These are phyloP conservation scores for Fusarium sp. DNA, from an alignment of 2,329 filamentous ascomycete genomes.

Conservation along the genomic window DNA sequence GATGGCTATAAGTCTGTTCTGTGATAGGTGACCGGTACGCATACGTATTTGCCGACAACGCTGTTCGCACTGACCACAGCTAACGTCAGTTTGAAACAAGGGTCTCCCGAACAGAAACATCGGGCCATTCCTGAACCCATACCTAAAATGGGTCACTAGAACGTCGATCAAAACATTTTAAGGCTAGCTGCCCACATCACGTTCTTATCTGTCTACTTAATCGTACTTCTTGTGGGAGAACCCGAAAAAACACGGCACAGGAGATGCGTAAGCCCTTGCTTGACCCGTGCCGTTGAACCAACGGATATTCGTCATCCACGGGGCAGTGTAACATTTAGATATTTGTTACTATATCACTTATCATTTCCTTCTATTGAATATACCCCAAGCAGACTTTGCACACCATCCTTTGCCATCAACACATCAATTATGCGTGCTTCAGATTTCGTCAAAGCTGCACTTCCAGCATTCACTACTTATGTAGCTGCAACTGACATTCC, in stretches of 20 bases:
- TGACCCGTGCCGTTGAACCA: neutral
- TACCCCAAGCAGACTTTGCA: neutral
- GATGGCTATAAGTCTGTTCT: accelerated
- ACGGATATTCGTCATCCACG: neutral
- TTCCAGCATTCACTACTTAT: neutral
- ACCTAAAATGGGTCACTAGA: neutral
- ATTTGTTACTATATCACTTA: neutral
- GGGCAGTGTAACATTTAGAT: neutral
- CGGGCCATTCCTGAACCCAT: neutral
- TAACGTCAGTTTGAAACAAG: neutral
- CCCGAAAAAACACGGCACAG: neutral
- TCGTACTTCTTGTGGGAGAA: neutral
- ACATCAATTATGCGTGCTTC: neutral
- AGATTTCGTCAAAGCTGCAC: neutral
- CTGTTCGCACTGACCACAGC: neutral
- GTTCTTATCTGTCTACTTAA: neutral
- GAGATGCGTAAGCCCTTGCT: neutral
- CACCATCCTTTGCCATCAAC: accelerated
- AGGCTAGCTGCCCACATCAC: conserved; percentile 5
- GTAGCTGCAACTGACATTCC: neutral
- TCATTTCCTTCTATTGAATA: neutral
- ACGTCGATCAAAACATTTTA: neutral
- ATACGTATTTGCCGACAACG: neutral
- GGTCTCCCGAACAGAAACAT: no score
- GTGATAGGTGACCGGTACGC: neutral